A percentile compares a stretch with the other conserved stretches of the same genome.
phyloP scores from a whole-genome alignment of 805 yeast genomes.

The Suhomyces emberorum region DNA sequence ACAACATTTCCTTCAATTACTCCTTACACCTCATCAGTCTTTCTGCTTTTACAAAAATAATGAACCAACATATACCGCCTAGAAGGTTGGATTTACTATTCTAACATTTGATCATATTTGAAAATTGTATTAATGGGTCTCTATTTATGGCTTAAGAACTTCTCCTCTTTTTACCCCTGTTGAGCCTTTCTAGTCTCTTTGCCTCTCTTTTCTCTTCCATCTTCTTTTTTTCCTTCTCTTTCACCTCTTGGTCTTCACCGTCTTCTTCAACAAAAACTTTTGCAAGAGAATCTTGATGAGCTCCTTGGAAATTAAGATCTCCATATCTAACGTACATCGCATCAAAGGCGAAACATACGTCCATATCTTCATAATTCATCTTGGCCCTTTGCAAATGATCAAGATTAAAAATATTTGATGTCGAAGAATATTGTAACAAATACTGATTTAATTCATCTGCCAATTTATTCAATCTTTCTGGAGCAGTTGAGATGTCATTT shows the following conservation, averaged over 20 bases:
- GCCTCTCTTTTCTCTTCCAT: constrained; percentile 33
- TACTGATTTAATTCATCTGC: constrained; percentile 26
- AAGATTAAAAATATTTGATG: constrained; percentile 24
- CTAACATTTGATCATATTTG: too few relatives aligned
- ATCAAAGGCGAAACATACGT: constrained; percentile 41
- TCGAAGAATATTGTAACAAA: constrained; percentile 19
- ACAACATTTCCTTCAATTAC: too few relatives aligned
- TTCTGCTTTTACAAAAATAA: too few relatives aligned
- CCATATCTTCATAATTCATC: constrained; percentile 26
- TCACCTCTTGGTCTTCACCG: constrained; percentile 13
- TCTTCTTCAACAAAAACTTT: constrained; percentile 25
- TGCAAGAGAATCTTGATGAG: constrained; percentile 22
- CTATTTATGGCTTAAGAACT: too few relatives aligned
- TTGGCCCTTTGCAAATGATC: constrained; percentile 7
- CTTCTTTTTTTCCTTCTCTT: constrained; percentile 23
- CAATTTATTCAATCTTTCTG: constrained; percentile 19
- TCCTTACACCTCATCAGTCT: too few relatives aligned
- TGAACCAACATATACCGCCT: too few relatives aligned
- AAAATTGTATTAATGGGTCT: too few relatives aligned
- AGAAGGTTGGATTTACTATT: too few relatives aligned
- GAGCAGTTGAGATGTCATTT: constrained; percentile 26
- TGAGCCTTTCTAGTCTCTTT: constrained; percentile 30
- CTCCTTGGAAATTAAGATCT: constrained; percentile 25
- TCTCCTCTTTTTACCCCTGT: constrained; percentile 17
- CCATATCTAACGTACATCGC: constrained; percentile 31